Base-by-base conservation (phyloP, 2,329 filamentous ascomycete genomes). In the Cryphonectria radicalis region DNA sequence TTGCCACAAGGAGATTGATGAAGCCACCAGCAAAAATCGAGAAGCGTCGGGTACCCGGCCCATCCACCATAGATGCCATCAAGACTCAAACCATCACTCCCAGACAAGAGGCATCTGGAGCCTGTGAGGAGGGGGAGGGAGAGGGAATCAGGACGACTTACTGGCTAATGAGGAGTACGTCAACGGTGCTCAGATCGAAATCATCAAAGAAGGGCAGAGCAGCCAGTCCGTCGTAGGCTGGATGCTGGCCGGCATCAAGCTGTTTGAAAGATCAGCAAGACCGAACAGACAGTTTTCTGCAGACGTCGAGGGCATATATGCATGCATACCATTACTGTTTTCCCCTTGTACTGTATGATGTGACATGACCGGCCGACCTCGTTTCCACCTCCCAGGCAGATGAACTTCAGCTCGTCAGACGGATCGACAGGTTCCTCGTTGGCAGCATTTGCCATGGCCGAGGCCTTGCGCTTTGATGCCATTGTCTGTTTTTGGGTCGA, bases 281-380 rank as follows among this genome's bases (percentile, higher is more conserved):
- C 13, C 8, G n/a, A 70, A 69, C 64, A 22, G 68, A 40, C 73
- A 10, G 32, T 42, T 19, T 28, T 32, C 28, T 32, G 68, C 53
- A 19, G 66, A 25, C 65, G 65, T 25, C 28, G 7, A 67, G 78
- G 8, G 46, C 22, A 32, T 32, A 32, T 32, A 32, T 32, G 32
- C 32, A 77, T 25, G 80, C 89, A 76, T 85, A 97, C 94, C 96
- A 99, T 99, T 76, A 99, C 94, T 7, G 95, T 98, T 83, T 99
- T 99, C 73, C 96, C 96, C 83, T 98, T 99, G 88, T 99, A 99
- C 79, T 98, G 94, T 72, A 99, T 91, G 77, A 99, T 97, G 80
- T 99, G 96, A 81, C 96, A 98, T 75, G 96, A 98, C 75, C 96
- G 89, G 68, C 96, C 96, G 73, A 99, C 96, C 83, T 99, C 96